These are phyloP conservation scores for Phytophthora tubulina DNA, from an alignment of 352 stramenopile species.

Conservation along the genomic window DNA sequence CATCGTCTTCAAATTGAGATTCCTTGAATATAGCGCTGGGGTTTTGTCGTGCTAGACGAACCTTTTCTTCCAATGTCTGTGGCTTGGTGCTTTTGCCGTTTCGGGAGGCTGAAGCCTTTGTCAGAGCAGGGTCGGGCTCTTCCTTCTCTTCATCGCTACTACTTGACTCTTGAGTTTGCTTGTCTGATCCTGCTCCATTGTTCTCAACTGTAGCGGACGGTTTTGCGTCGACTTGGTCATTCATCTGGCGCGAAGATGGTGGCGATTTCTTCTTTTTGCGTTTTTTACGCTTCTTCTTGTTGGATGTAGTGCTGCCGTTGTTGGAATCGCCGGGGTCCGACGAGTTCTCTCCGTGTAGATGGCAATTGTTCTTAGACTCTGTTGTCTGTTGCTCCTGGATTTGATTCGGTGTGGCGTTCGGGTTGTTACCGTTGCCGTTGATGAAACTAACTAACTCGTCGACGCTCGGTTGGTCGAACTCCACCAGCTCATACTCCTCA, in stretches of 20 bases:
- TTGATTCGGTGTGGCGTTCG: slow-evolving; percentile 29
- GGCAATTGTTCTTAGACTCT: slow-evolving; percentile 36
- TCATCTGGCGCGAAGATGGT: slow-evolving; percentile 28
- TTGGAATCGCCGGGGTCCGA: slow-evolving; percentile 41
- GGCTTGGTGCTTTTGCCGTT: slow-evolving; percentile 22
- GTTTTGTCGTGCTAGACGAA: slow-evolving; percentile 73
- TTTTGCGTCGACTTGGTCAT: slow-evolving; percentile 22
- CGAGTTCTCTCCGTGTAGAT: slow-evolving; percentile 39
- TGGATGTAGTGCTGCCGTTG: slow-evolving; percentile 23
- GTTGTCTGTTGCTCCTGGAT: slow-evolving; percentile 41
- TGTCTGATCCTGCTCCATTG: slow-evolving; percentile 4
- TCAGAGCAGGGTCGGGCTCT: slow-evolving; percentile 17
- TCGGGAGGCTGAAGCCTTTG: slow-evolving; percentile 17
- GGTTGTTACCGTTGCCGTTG: slow-evolving; percentile 58
- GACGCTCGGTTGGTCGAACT: slow-evolving; percentile 85
- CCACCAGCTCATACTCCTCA: slow-evolving; percentile 81
- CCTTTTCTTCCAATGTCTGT: slow-evolving; percentile 64
- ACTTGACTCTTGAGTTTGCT: slow-evolving; percentile 30
- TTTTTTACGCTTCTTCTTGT: slow-evolving; percentile 81
- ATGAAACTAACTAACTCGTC: slow-evolving; percentile 87
- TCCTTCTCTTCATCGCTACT: slow-evolving; percentile 44
- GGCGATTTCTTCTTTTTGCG: slow-evolving; percentile 77
- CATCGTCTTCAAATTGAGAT: slow-evolving; percentile 85
- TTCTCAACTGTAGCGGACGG: slow-evolving; percentile 13
- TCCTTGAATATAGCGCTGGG: slow-evolving; percentile 84